Percentiles rank a stretch among this genome's conserved stretches.
These are phyloP conservation scores for Tephrocybe sp. DNA, from an alignment of 768 basidiomycete genomes.

Conservation along the genomic window DNA sequence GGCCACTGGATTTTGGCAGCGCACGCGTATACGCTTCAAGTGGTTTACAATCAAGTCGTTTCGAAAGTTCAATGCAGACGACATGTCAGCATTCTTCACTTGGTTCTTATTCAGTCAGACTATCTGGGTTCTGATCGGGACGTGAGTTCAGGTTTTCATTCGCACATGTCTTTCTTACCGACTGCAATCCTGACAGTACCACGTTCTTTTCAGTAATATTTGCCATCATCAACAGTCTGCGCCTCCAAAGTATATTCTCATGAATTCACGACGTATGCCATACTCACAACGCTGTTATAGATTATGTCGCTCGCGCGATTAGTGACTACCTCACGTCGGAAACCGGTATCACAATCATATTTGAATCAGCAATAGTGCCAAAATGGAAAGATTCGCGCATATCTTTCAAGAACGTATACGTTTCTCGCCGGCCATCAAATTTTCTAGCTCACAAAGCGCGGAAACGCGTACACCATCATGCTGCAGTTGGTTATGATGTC, in stretches of 20 bases:
- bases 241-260: conserved; percentile 64
- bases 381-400: conserved; percentile 96
- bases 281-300: conserved; percentile 37
- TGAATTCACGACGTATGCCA: background rate
- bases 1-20: conserved; percentile 87
- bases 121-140: conserved; percentile 93
- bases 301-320: conserved; percentile 81
- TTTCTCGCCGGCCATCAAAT: conserved; percentile 70
- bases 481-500: conserved; percentile 72
- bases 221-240: conserved; percentile 82
- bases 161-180: background rate
- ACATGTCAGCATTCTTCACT: conserved; percentile 93
- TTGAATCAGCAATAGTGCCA: conserved; percentile 97
- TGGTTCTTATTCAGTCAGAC: conserved; percentile 97
- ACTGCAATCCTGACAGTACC: conserved; percentile 49
- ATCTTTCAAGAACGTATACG: conserved; percentile 95
- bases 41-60: conserved; percentile 97
- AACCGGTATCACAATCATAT: conserved; percentile 91
- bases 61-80: conserved; percentile 92
- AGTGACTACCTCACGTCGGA: conserved; percentile 92
- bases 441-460: conserved; percentile 15
- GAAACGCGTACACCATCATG: conserved; percentile 41
- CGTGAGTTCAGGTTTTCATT: conserved; percentile 48
- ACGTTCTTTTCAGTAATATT: conserved; percentile 96
- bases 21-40: conserved; percentile 87